These are phyloP conservation scores for Saksenaea oblongispora DNA, from an alignment of 371 early-diverging fungal species.

Conservation along the genomic window DNA sequence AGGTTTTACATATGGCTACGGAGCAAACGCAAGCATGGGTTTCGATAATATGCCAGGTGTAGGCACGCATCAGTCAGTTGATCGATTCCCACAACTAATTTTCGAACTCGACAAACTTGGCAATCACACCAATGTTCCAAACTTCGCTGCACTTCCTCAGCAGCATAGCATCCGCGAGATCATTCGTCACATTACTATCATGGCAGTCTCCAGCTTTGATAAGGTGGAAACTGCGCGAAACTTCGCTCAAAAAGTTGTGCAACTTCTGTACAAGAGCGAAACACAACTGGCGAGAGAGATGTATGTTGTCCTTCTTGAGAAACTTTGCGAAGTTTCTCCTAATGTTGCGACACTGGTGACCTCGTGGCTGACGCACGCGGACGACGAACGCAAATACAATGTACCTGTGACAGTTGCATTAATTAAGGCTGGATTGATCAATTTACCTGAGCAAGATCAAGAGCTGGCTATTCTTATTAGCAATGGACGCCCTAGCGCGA, in stretches of 20 bases:
- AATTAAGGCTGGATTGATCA: conserved; percentile 77
- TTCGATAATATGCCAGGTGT: conserved; percentile 9
- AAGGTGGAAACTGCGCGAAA: conserved; percentile 78
- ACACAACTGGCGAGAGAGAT: conserved; percentile 75
- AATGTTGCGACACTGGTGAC: conserved; percentile 82
- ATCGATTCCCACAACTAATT: conserved; percentile 70
- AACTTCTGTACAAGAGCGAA: conserved; percentile 79
- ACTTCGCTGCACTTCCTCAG: conserved; percentile 70
- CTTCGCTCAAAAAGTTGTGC: conserved; percentile 87
- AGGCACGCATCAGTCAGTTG: conserved; percentile 61
- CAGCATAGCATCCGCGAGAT: conserved; percentile 76
- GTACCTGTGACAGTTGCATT: conserved; percentile 84
- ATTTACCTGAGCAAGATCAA: conserved; percentile 79
- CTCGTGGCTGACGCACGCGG: conserved; percentile 91
- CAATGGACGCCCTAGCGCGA: conserved; percentile 63
- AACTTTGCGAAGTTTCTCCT: conserved; percentile 78
- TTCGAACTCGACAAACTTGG: conserved; percentile 77
- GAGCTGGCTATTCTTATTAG: conserved; percentile 86
- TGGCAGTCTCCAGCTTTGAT: conserved; percentile 67
- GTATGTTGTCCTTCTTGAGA: conserved; percentile 79
- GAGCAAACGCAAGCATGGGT: neutral
- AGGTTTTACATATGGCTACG: conserved; percentile 11
- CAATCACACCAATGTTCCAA: conserved; percentile 51
- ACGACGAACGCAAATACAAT: conserved; percentile 92
- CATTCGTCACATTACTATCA: conserved; percentile 70